A percentile compares a stretch with the other conserved stretches of the same genome.
Evolutionary conservation across 108 stramenopile species (phyloP).

Genomic region (Cylindrotheca closterium): DNA sequence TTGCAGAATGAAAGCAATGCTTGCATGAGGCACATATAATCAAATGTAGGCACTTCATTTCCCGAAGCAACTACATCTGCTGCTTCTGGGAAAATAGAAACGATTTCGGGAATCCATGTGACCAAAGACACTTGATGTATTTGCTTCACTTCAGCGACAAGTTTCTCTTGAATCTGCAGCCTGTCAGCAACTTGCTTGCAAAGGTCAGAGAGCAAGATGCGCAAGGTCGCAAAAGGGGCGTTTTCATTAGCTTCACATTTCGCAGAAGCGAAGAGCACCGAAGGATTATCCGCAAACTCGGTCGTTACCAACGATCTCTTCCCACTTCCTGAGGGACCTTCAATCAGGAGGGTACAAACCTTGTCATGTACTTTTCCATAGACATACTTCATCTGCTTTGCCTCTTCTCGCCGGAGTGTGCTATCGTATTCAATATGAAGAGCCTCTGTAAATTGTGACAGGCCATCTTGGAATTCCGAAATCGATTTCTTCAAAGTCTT

Average conservation of each 20-base stretch:
- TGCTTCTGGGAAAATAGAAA: too few relatives aligned
- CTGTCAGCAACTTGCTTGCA: background rate
- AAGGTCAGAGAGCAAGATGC: background rate
- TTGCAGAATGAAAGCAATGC: background rate
- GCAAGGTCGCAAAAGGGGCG: background rate
- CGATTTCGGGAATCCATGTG: conserved; percentile 3
- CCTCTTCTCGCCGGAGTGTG: too few relatives aligned
- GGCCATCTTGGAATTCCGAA: background rate
- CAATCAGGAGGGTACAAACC: background rate
- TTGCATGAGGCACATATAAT: background rate
- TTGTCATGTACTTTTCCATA: too few relatives aligned
- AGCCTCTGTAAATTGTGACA: background rate
- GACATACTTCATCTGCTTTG: too few relatives aligned
- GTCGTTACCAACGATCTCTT: background rate
- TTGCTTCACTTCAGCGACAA: background rate
- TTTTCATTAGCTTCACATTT: background rate
- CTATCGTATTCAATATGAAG: too few relatives aligned
- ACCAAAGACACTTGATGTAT: background rate
- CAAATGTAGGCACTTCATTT: background rate
- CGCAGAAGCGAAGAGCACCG: background rate
- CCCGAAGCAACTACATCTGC: background rate
- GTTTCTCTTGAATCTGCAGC: background rate
- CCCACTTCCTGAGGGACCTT: background rate
- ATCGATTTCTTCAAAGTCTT: background rate
- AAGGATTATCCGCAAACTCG: background rate